Percentiles rank a stretch among this genome's conserved stretches.
These are phyloP conservation scores for Sphaerulina vaccinii DNA, from an alignment of 2,329 filamentous ascomycete species.

Conservation along the genomic window DNA sequence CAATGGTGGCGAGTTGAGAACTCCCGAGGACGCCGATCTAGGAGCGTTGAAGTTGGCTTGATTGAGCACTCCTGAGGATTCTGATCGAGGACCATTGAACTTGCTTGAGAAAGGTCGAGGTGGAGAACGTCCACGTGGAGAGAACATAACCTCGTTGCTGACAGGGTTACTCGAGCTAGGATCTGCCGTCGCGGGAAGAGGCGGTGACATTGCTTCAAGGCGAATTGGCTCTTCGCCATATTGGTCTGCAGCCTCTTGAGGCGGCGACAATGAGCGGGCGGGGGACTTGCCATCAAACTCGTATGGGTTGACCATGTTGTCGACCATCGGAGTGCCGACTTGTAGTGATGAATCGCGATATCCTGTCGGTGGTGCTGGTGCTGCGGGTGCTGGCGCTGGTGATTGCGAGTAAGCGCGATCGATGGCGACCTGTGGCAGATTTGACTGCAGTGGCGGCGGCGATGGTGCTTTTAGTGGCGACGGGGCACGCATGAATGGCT, in stretches of 20 bases:
- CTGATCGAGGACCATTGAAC: conserved; percentile 12
- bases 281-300: conserved; percentile 9
- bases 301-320: conserved; percentile 7
- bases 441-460: conserved; percentile 5
- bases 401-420: conserved; percentile 2
- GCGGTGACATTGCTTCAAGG: conserved; percentile 3
- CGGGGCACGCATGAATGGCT: conserved; percentile 7
- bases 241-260: conserved; percentile 11
- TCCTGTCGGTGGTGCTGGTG: neutral
- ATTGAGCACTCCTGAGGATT: conserved; percentile 13
- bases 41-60: conserved; percentile 9
- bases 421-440: conserved; percentile 1
- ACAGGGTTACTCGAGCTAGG: conserved; percentile 9
- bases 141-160: conserved; percentile 17
- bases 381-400: neutral
- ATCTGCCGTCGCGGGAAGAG: conserved; percentile 4
- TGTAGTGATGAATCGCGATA: conserved; percentile 13
- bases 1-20: conserved; percentile 11
- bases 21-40: conserved; percentile 14
- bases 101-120: conserved; percentile 8
- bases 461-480: conserved; percentile 2
- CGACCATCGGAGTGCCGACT: conserved; percentile 6
- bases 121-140: conserved; percentile 15
- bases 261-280: neutral
- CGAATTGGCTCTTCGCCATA: conserved; percentile 11